Percentiles rank a stretch among this genome's conserved stretches.
Conservation (phyloP, 1,284 basidiomycete species). For the Melampsora americana region DNA sequence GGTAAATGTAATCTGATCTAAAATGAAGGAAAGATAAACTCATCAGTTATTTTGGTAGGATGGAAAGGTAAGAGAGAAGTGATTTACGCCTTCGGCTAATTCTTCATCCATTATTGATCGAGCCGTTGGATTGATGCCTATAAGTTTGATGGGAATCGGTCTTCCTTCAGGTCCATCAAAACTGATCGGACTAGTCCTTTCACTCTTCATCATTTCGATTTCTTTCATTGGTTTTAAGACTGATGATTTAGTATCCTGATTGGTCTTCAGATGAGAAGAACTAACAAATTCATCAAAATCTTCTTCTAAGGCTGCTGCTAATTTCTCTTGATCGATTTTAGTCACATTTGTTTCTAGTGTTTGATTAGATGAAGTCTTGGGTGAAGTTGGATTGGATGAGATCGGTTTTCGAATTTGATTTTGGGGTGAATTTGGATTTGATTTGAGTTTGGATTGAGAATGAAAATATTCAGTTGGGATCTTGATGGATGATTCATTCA, state of each 20-base stretch:
- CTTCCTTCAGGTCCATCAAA: constrained; percentile 37
- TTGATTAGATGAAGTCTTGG: neutral
- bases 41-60: neutral
- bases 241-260: too few relatives aligned
- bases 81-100: constrained; percentile 37
- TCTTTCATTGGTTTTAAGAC: neutral
- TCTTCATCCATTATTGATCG: constrained; percentile 40
- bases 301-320: constrained; percentile 24
- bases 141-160: constrained; percentile 24
- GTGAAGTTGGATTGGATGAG: neutral
- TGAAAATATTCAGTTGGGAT: neutral
- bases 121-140: constrained; percentile 10
- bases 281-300: constrained; percentile 29
- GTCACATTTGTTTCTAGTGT: neutral
- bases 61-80: too few relatives aligned
- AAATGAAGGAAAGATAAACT: neutral
- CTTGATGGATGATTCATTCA: too few relatives aligned
- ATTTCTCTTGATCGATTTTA: constrained; percentile 29
- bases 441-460: too few relatives aligned
- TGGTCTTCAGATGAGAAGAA: too few relatives aligned
- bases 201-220: neutral
- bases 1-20: constrained; percentile 73
- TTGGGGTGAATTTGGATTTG: constrained; percentile 1
- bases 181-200: neutral
- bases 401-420: neutral